Evolutionary conservation across 1,284 basidiomycete genomes (phyloP).

Genomic region (Trichosporon sp.): DNA sequence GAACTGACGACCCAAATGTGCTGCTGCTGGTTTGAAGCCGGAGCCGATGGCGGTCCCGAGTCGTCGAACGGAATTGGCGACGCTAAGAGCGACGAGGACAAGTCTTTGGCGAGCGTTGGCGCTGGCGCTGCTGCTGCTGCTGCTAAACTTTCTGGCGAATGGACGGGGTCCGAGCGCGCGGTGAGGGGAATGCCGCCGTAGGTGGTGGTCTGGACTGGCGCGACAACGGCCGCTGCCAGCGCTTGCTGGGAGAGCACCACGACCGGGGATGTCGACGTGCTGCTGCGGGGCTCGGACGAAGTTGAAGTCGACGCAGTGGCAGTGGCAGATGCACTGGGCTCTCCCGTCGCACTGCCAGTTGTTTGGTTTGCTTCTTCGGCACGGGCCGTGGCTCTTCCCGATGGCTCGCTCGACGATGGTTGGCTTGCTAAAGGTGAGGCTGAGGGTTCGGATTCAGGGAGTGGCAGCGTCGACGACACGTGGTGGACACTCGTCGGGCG

Average conservation of each 20-base stretch:
- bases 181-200: conserved; percentile 3
- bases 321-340: not conserved
- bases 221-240: not conserved
- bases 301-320: conserved; percentile 1
- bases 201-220: not conserved
- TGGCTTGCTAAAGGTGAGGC: not conserved
- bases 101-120: not conserved
- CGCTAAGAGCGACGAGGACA: not conserved
- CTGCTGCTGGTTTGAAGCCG: conserved; percentile 11
- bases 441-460: not conserved
- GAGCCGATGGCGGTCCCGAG: conserved; percentile 29
- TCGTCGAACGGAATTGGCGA: conserved; percentile 16
- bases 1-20: conserved; percentile 16
- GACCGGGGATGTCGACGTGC: not conserved
- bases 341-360: not conserved
- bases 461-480: not conserved
- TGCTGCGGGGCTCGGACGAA: not conserved
- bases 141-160: not conserved
- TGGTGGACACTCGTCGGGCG: not conserved
- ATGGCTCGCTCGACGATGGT: not conserved
- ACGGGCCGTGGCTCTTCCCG: not conserved
- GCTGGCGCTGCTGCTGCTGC: not conserved
- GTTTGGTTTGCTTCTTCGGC: conserved; percentile 2
- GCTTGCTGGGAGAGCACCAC: conserved; percentile 1
- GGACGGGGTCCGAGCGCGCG: not conserved